Evolutionary conservation across 345 rosid genomes (phyloP).

Genomic region (Salix caprea): DNA sequence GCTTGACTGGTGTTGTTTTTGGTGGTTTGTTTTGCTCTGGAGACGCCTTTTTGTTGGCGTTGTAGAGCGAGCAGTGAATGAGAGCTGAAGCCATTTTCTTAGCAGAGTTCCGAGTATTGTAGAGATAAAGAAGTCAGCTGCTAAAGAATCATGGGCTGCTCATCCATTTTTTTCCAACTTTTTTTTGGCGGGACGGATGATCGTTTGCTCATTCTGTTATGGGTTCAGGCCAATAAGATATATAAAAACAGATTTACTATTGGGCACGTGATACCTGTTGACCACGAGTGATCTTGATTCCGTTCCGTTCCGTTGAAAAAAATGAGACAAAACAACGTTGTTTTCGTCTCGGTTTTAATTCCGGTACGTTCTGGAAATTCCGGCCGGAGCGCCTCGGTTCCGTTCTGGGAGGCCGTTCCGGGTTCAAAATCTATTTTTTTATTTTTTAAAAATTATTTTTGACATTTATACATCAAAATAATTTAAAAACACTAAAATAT

Average conservation of each 20-base stretch:
- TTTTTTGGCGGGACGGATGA: constrained; percentile 29
- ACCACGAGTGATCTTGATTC: not conserved
- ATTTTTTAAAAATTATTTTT: too few relatives aligned
- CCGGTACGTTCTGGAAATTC: too few relatives aligned
- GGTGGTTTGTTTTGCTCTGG: constrained; percentile 19
- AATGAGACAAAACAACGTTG: too few relatives aligned
- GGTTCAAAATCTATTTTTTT: too few relatives aligned
- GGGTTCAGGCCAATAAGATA: not conserved
- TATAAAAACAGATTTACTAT: too few relatives aligned
- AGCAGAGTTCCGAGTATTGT: not conserved
- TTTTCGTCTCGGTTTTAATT: too few relatives aligned
- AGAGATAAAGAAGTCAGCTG: not conserved
- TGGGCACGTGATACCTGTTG: too few relatives aligned
- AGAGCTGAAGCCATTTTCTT: constrained; percentile 31
- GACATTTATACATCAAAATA: too few relatives aligned
- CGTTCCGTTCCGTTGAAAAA: too few relatives aligned
- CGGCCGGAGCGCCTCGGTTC: too few relatives aligned
- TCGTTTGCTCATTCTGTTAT: constrained; percentile 2
- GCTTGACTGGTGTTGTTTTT: constrained; percentile 9
- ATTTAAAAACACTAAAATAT: too few relatives aligned
- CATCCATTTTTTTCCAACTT: not conserved
- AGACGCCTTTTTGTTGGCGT: constrained; percentile 14
- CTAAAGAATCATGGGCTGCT: not conserved
- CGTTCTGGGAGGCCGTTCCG: too few relatives aligned
- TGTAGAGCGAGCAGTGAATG: constrained; percentile 22